A percentile compares a stretch with the other conserved stretches of the same genome.
Evolutionary conservation across 169 alveolate genomes (phyloP).

Genomic region (Plasmodium reichenowi): DNA sequence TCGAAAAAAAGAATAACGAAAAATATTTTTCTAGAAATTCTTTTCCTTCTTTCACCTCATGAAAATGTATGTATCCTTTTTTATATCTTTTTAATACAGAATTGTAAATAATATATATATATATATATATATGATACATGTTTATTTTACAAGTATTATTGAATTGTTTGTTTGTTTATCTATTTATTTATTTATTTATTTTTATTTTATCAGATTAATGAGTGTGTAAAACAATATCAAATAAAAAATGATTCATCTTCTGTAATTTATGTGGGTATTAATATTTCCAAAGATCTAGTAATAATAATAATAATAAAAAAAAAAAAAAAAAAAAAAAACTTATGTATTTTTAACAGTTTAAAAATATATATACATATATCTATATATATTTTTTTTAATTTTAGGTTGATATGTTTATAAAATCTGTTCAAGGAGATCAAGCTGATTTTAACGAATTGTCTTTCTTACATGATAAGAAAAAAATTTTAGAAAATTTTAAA

Average conservation of each 20-base stretch:
- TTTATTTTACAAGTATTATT: neutral
- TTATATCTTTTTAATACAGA: neutral
- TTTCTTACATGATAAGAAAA: constrained; percentile 15
- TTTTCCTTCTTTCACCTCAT: constrained; percentile 49
- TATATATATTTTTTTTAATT: neutral
- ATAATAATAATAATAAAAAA: neutral
- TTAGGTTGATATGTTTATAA: constrained; percentile 17
- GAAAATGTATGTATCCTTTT: constrained; percentile 20
- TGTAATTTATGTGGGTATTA: constrained; percentile 62
- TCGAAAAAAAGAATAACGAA: constrained; percentile 50
- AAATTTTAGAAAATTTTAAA: constrained; percentile 41
- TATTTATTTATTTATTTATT: neutral
- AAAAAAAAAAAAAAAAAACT: too few relatives aligned
- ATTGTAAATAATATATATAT: neutral
- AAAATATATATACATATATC: neutral
- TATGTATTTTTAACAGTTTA: too few relatives aligned
- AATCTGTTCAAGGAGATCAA: constrained; percentile 21
- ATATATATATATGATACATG: neutral
- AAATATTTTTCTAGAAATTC: constrained; percentile 44
- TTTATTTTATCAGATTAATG: constrained; percentile 26
- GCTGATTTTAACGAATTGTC: constrained; percentile 22
- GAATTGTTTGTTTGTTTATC: neutral
- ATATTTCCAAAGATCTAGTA: constrained; percentile 37
- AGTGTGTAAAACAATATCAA: constrained; percentile 54
- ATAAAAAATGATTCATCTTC: constrained; percentile 28